These are phyloP conservation scores for Apium graveolens DNA, from an alignment of 129 eudicot species.

Conservation along the genomic window DNA sequence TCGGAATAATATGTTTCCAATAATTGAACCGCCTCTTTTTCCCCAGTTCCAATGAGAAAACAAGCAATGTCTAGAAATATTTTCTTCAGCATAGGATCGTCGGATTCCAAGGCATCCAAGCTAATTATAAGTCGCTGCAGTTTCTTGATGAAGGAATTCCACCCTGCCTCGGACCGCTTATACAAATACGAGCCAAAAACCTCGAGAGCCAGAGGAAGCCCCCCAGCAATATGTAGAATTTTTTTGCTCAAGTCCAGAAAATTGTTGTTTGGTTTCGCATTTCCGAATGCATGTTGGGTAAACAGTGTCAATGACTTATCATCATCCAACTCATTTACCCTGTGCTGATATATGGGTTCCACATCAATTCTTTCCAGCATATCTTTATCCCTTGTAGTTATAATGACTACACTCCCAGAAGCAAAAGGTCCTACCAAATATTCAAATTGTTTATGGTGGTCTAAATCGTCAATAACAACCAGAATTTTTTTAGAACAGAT, in stretches of 20 bases:
- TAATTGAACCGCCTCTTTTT: background rate
- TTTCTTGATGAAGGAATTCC: background rate
- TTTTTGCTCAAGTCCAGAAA: background rate
- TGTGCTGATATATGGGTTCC: background rate
- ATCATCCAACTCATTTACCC: background rate
- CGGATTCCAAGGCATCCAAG: background rate
- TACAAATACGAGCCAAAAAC: constrained; percentile 17
- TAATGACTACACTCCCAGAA: background rate
- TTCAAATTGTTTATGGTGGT: background rate
- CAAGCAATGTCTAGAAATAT: background rate
- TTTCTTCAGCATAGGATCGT: background rate
- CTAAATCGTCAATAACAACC: constrained; percentile 3
- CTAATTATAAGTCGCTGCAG: constrained; percentile 10
- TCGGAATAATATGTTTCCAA: background rate
- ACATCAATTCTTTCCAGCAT: background rate
- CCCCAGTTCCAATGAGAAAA: background rate
- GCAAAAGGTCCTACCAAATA: background rate
- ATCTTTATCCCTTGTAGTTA: background rate
- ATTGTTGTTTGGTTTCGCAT: background rate
- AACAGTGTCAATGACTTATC: background rate
- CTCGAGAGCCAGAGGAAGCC: constrained; percentile 26
- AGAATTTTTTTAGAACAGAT: background rate
- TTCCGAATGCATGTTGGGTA: background rate
- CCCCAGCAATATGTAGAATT: background rate
- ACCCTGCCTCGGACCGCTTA: background rate